Evolutionary conservation across 768 basidiomycete genomes (phyloP), one percentile per base, ranked within the genome.

Genomic region (Russula earlei): DNA sequence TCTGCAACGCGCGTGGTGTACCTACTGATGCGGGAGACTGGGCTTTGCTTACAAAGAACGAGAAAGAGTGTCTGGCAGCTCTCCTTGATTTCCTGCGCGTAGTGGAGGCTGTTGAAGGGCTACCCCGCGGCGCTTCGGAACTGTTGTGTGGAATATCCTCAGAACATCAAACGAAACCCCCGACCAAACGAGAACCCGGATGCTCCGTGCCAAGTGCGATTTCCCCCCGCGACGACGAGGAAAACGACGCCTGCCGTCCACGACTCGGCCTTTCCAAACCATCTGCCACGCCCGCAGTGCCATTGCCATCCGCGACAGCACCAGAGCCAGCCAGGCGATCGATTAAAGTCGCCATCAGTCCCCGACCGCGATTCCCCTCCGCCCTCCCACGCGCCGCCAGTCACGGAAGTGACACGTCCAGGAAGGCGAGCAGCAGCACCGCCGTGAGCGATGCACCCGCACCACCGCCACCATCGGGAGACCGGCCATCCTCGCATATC

Each of bases 401-500:
- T 31, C 7, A 31, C n/a, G 55, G n/a, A n/a, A n/a, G n/a, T n/a
- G n/a, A 56, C 27, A 57, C 52, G 4, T 45, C 49, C n/a, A 61
- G 62, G 37, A 56, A 40, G 22, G 59, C 47, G 22, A 62, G 62
- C 41, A 62, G 62, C 41, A 62, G 62, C 44, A 62, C 62, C n/a
- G 59, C 62, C 29, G 49, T 59, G 53, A 50, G 57, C 22, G 46
- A 51, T 34, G 43, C 24, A n/a, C 37, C 33, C 4, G 37, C 40
- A 12, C 43, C 24, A 11, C 36, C n/a, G n/a, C 43, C 33, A 3
- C 38, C 33, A 11, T 15, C 33, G 1, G 42, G 41, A 25, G 40
- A 29, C 47, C 17, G 52, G 52, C 15, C 66, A 64, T 65, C 61
- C 53, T 46, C 56, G 47, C 34, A 63, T 49, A 44, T 42, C n/a